These are phyloP conservation scores for Lactarius sp. DNA, from an alignment of 768 basidiomycete species.

Conservation along the genomic window DNA sequence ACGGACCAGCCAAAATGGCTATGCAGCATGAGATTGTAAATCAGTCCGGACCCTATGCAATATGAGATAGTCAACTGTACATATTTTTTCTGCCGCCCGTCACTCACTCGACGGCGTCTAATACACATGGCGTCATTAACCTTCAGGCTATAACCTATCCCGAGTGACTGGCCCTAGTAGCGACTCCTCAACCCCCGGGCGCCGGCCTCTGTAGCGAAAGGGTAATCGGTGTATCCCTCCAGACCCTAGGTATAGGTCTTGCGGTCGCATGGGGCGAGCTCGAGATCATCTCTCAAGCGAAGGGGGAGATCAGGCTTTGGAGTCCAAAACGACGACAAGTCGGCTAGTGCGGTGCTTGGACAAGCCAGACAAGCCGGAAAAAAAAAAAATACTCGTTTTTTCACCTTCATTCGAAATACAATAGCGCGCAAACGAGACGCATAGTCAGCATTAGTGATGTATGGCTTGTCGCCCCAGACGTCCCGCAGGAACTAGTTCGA, in stretches of 20 bases:
- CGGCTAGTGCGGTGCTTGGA: too few species aligned
- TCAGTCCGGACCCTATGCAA: too few species aligned
- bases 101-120: background rate
- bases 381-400: too few species aligned
- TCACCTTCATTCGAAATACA: too few species aligned
- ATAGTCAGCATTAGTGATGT: too few species aligned
- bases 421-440: too few species aligned
- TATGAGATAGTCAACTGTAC: too few species aligned
- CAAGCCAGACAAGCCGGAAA: too few species aligned
- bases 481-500: slow-evolving; percentile 28
- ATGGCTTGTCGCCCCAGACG: slow-evolving; percentile 22
- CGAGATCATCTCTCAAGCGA: slow-evolving; percentile 9
- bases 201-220: slow-evolving; percentile 7
- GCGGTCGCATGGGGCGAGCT: background rate
- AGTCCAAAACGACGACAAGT: background rate
- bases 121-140: background rate
- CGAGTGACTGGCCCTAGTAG: background rate
- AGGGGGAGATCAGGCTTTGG: slow-evolving; percentile 24
- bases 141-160: background rate
- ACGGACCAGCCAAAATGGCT: too few species aligned
- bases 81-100: background rate
- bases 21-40: too few species aligned
- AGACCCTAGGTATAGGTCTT: background rate
- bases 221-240: slow-evolving; percentile 26
- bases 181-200: background rate